phyloP scores from a whole-genome alignment of 2,329 filamentous ascomycete species.

The Venturia effusa region DNA sequence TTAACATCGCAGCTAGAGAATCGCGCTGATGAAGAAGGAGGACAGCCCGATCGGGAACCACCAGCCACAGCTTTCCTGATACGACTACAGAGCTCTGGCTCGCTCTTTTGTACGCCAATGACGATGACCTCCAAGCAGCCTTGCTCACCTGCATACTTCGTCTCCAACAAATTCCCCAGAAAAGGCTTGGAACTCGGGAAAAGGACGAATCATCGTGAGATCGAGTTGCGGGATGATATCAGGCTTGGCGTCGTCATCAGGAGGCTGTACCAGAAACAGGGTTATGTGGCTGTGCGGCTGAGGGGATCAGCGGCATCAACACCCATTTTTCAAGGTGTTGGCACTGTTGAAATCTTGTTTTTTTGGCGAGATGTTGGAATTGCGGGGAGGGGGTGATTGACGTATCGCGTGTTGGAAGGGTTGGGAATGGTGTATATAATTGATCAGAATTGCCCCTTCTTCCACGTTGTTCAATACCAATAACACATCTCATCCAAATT shows the following conservation, averaged over 20 bases:
- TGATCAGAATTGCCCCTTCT: not conserved
- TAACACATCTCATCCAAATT: not conserved
- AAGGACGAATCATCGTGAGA: not conserved
- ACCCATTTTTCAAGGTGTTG: not conserved
- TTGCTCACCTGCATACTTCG: not conserved
- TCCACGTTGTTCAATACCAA: not conserved
- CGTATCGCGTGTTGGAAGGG: not conserved
- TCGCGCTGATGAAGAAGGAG: not conserved
- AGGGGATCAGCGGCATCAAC: not conserved
- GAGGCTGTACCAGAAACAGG: not conserved
- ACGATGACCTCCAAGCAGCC: not conserved
- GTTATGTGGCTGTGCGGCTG: not conserved
- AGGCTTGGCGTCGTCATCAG: constrained; percentile 1
- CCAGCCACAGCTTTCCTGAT: not conserved
- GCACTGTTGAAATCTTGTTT: not conserved
- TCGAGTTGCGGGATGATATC: not conserved
- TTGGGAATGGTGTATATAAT: not conserved
- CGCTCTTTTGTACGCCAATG: not conserved
- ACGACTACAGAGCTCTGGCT: too few species aligned
- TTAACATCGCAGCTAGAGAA: not conserved
- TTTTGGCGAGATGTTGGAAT: not conserved
- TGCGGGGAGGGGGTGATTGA: not conserved
- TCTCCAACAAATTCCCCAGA: not conserved
- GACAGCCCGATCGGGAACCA: not conserved
- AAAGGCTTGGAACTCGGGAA: not conserved